Evolutionary conservation across 441 rosid species (phyloP), one percentile per base, ranked within the genome.

Genomic region (Pelargonium cotyledonis): DNA sequence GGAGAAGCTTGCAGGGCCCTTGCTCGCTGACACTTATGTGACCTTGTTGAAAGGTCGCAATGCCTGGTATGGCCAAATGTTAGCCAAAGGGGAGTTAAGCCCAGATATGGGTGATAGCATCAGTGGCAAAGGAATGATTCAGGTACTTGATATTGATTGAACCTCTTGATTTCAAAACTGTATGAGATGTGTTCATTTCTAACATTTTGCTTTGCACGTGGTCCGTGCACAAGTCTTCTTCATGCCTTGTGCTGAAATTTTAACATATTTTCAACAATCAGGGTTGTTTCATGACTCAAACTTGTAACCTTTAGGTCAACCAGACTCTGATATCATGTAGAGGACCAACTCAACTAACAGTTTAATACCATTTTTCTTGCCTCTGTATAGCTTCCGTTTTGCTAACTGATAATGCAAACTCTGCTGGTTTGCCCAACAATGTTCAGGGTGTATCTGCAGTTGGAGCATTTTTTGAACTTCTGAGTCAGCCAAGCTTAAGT

Each of bases 381-480:
- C 40, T 35, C 1, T 6, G 6, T 35, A 35, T 35, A 35, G 40
- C 43, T 40, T 40, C 10, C 43, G 4, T 35, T 70, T 46, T 49
- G 12, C 55, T 6, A 12, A 64, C 35, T 0, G 58, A 3, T 31
- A 38, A 1, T 51, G 16, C 31, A 63, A 8, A 61, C 14, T 2
- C 65, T 7, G 51, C 55, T 49, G 29, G 58, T 23, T 62, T 47
- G 23, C 10, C 12, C 60, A 35, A 15, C 31, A 65, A 55, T 23
- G 71, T 75, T 47, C 78, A 87, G 95, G 95, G 95, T 49, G 95
- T 89, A 46, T 89, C 95, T 16, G 95, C 95, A 5, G 88, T 87
- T 18, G 80, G 79, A 72, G 95, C 95, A 53, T 89, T 87, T 73
- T 87, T 85, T 43, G 88, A 85, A 71, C 85, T 87, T 11, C 80